Evolutionary conservation across 805 yeast genomes (phyloP), one percentile per base, ranked within the genome.

Genomic region (Spencermartinsiella europaea): DNA sequence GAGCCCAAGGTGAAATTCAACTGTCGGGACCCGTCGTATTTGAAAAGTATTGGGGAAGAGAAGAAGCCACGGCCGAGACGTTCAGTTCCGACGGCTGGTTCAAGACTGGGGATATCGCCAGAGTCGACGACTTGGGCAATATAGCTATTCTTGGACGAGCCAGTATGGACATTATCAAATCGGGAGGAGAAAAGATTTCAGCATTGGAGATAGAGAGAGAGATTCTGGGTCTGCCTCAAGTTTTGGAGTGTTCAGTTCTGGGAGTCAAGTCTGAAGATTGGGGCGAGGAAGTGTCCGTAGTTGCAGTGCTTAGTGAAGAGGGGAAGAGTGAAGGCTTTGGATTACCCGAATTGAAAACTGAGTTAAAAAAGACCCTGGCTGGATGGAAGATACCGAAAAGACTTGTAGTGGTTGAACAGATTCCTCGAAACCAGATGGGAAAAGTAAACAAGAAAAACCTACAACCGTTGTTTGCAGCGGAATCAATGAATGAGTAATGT

Each of bases 21-120:
- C 58, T 79, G 15, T 57, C 76, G 19, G 83, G 84, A 1, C 75
- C 79, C 2, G 80, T 76, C 48, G 66, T 77, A n/a, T 77, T 78
- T 58, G 48, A 58, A 36, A 70, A 71, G 16, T 79, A 79, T 61
- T 79, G 63, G 64, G 69, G 74, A 43, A 69, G 74, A 50, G 64
- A 65, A 4, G 73, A 72, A 42, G 80, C 76, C 39, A 75, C 80
- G 2, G 60, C 46, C 4, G 70, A 70, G 52, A 65, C 72, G 1
- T 65, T 79, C 45, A 61, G 69, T 15, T 76, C 72, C 21, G 77
- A 71, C 14, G 60, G 57, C 16, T 79, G 82, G 80, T 77, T 77
- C 61, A 61, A 65, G 37, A 77, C 83, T 3, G 84, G 84, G 22
- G 84, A 79, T 56, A 71, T 79, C 56, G 83, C 77, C 10, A 60